phyloP scores from a whole-genome alignment of 1,139 yeast species.

The Lodderomyces elongisporus region DNA sequence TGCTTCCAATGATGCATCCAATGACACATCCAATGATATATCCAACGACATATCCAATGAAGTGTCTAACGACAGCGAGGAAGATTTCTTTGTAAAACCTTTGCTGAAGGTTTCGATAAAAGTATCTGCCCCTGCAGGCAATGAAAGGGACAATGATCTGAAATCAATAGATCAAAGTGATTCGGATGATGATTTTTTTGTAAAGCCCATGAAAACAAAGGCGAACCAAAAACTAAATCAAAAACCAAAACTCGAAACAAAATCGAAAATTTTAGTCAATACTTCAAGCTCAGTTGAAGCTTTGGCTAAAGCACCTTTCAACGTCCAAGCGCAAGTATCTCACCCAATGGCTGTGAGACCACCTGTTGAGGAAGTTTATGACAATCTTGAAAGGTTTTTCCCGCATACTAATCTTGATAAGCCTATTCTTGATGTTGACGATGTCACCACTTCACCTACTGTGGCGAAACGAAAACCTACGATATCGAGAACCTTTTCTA shows the following conservation, averaged over 20 bases:
- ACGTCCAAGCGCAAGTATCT: too few species aligned
- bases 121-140: too few species aligned
- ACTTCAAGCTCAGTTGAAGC: too few species aligned
- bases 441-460: slow-evolving; percentile 16
- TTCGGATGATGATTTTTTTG: slow-evolving; percentile 22
- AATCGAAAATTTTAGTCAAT: too few species aligned
- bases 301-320: too few species aligned
- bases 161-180: slow-evolving; percentile 15
- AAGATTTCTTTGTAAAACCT: slow-evolving; percentile 60
- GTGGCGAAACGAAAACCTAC: slow-evolving; percentile 25
- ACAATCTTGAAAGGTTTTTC: slow-evolving; percentile 85
- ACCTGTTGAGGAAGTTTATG: slow-evolving; percentile 88
- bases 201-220: slow-evolving; percentile 19
- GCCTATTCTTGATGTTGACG: slow-evolving; percentile 82
- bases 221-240: too few species aligned
- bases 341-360: slow-evolving; percentile 79
- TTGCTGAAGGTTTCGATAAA: slow-evolving; percentile 17
- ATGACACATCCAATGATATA: background rate
- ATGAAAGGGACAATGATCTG: too few species aligned
- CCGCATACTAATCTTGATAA: slow-evolving; percentile 91
- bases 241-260: too few species aligned
- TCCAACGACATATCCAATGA: background rate
- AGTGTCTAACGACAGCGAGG: slow-evolving; percentile 11
- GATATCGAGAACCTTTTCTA: slow-evolving; percentile 45
- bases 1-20: too few species aligned